Evolutionary conservation across 805 yeast species (phyloP).

Genomic region (Saccharomycopsis olivae): DNA sequence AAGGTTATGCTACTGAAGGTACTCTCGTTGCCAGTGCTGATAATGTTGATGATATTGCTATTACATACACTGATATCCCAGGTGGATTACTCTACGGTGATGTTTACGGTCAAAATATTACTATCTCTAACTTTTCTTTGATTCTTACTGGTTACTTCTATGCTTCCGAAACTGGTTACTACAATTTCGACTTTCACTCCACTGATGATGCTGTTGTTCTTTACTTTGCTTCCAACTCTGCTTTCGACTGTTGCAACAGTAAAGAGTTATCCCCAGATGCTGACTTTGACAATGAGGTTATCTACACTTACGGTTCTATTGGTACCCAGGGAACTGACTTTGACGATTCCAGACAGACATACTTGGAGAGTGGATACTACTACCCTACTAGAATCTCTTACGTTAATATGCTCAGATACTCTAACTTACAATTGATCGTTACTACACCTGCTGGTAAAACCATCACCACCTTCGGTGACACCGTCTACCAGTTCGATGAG

Average conservation of each 20-base stretch:
- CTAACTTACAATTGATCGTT: constrained; percentile 19
- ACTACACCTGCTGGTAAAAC: constrained; percentile 18
- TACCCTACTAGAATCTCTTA: constrained; percentile 26
- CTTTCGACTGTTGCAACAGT: constrained; percentile 26
- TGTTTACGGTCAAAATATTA: constrained; percentile 10
- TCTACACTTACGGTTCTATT: constrained; percentile 10
- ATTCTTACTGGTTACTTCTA: constrained; percentile 21
- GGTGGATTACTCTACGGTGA: not conserved
- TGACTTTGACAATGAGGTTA: constrained; percentile 1
- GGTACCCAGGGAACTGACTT: constrained; percentile 1
- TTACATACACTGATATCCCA: not conserved
- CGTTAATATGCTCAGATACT: constrained; percentile 20
- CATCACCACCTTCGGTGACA: constrained; percentile 8
- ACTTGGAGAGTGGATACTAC: constrained; percentile 21
- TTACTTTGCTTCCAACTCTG: constrained; percentile 24
- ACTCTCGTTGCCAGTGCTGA: not conserved
- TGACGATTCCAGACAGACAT: constrained; percentile 14
- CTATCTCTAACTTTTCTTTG: constrained; percentile 21
- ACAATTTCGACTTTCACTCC: constrained; percentile 19
- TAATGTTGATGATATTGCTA: not conserved
- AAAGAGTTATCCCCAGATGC: constrained; percentile 7
- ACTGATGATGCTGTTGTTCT: constrained; percentile 27
- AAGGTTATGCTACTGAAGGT: constrained; percentile 1
- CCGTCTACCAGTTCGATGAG: constrained; percentile 6
- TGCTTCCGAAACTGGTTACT: constrained; percentile 25